These are phyloP conservation scores for Miscanthus sacchariflorus DNA, from an alignment of 202 grass and related monocot species.

Conservation along the genomic window DNA sequence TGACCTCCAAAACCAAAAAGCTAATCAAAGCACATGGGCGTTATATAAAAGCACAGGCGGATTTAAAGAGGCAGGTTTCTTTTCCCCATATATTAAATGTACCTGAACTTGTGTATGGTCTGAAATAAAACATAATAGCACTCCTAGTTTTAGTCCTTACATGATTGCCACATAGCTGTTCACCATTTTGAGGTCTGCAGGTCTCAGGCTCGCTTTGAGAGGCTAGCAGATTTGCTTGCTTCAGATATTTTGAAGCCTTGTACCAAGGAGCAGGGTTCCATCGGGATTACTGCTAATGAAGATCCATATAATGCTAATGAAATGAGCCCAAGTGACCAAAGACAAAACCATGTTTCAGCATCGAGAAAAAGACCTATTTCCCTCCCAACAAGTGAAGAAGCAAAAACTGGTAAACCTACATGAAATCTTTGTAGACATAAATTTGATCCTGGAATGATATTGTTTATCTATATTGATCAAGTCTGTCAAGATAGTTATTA, in stretches of 20 bases:
- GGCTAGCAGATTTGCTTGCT: constrained; percentile 67
- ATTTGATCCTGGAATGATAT: constrained; percentile 17
- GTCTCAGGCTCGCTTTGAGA: constrained; percentile 74
- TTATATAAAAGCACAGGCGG: constrained; percentile 72
- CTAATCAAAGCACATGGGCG: constrained; percentile 75
- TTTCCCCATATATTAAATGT: constrained; percentile 34
- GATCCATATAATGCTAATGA: constrained; percentile 58
- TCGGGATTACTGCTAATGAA: constrained; percentile 58
- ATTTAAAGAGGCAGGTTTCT: constrained; percentile 73
- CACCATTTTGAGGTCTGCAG: constrained; percentile 45
- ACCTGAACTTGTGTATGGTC: constrained; percentile 11
- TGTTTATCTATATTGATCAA: constrained; percentile 7
- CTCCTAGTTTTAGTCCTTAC: constrained; percentile 24
- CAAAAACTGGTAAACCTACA: constrained; percentile 63
- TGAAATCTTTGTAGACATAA: constrained; percentile 16
- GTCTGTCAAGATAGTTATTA: background rate
- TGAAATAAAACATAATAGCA: constrained; percentile 11
- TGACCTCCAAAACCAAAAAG: constrained; percentile 80
- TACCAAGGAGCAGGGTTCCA: constrained; percentile 68
- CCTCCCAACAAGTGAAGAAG: constrained; percentile 65
- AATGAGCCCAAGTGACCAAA: constrained; percentile 62
- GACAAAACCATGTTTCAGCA: constrained; percentile 52
- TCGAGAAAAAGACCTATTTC: constrained; percentile 56
- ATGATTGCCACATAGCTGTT: constrained; percentile 1
- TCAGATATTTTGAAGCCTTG: constrained; percentile 60